Evolutionary conservation across 2,329 filamentous ascomycete genomes (phyloP), one percentile per base, ranked within the genome.

Genomic region (Ceratocystis alfenasii): DNA sequence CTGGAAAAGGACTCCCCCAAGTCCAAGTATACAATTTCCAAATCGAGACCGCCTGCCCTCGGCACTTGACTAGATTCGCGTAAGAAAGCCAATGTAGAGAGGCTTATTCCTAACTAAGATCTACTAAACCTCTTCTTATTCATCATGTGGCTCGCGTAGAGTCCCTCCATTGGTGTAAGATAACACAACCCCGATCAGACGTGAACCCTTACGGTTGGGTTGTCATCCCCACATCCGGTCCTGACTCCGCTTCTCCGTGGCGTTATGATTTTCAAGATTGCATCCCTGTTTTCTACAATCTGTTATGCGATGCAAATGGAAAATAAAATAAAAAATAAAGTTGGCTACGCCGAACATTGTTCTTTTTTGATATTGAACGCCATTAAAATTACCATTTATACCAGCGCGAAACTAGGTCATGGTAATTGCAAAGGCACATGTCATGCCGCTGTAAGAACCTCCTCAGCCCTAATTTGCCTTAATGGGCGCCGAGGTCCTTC

Each of bases 181-280:
- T n/a, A n/a, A 7, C 28, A 59, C 55, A 59, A 8, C 28, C 30
- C 55, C 55, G 30, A 59, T 36, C 28, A 15, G 55, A 59, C 15
- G 8, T n/a, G 55, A 36, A 36, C 55, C 28, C 55, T 59, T 36
- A 57, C 28, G 30, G 17, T 6, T 46, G 6, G 7, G 22, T 10
- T 30, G 22, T 2, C 46, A 48, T 63, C 61, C 61, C 61, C 61
- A 63, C 41, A 63, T 15, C 61, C 61, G 61, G 46, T 5, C 20
- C 44, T 46, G 36, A 46, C 60, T 63, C 61, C 61, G 61, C 61
- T 63, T 50, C 61, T 63, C 61, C 61, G 61, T 63, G 6, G 12
- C n/a, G 17, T 25, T 12, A 5, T 15, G 1, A 4, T 41, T 41
- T 41, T 41, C 3, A 4, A 15, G 12, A 41, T 41, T 41, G 36